These are phyloP conservation scores for Cordyceps fumosorosea DNA, from an alignment of 2,329 filamentous ascomycete species.

Conservation along the genomic window DNA sequence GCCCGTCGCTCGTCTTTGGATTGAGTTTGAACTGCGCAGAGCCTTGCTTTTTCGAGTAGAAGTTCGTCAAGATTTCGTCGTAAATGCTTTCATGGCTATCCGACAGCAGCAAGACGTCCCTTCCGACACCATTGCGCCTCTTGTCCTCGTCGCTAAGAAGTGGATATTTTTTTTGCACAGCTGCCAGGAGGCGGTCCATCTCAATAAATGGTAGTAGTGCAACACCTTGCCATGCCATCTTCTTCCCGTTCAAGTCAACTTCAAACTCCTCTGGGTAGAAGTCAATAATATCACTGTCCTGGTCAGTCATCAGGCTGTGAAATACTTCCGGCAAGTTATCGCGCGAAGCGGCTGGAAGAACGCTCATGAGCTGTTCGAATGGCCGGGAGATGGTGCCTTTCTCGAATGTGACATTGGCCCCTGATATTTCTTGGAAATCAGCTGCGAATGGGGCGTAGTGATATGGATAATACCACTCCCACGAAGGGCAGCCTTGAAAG, in stretches of 20 bases:
- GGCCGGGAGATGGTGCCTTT: constrained; percentile 82
- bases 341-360: constrained; percentile 86
- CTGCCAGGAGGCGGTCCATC: constrained; percentile 73
- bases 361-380: constrained; percentile 97
- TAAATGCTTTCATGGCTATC: constrained; percentile 75
- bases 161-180: constrained; percentile 78
- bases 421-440: constrained; percentile 78
- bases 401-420: constrained; percentile 74
- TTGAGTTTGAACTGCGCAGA: constrained; percentile 64
- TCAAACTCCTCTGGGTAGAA: constrained; percentile 96
- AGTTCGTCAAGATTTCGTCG: constrained; percentile 72
- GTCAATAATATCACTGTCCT: constrained; percentile 87
- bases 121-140: constrained; percentile 71
- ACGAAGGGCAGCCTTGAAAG: constrained; percentile 95
- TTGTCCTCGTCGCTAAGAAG: constrained; percentile 70
- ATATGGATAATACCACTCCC: constrained; percentile 99
- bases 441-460: constrained; percentile 97
- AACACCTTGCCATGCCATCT: constrained; percentile 96
- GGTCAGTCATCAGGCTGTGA: constrained; percentile 81
- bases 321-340: constrained; percentile 86
- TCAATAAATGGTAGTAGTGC: constrained; percentile 94
- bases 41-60: constrained; percentile 86
- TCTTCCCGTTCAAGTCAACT: constrained; percentile 93
- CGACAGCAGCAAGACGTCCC: constrained; percentile 76
- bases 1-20: constrained; percentile 64